phyloP scores from a whole-genome alignment of 257 asterid species.

The Sherardia arvensis region DNA sequence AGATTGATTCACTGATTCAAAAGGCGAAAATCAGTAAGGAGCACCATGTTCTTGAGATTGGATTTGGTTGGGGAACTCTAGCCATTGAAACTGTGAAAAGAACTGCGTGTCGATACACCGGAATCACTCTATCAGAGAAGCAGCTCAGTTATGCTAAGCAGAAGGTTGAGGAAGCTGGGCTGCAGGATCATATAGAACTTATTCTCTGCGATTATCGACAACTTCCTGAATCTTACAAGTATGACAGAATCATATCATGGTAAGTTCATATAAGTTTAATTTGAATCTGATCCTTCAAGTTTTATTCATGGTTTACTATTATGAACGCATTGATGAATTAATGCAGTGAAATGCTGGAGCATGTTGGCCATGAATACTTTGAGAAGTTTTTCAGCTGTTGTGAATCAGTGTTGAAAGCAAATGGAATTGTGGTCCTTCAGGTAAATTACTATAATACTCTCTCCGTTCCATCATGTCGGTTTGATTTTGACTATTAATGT shows the following conservation, averaged over 20 bases:
- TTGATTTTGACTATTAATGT: no score
- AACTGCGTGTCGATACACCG: constrained; percentile 85
- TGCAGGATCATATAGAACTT: constrained; percentile 63
- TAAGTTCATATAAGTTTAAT: no score
- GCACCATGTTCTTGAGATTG: constrained; percentile 78
- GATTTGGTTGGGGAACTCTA: constrained; percentile 92
- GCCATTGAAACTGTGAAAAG: constrained; percentile 71
- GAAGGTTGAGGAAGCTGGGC: constrained; percentile 69
- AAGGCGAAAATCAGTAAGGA: constrained; percentile 63
- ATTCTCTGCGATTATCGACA: constrained; percentile 81
- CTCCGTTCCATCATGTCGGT: no score
- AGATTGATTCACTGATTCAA: constrained; percentile 62
- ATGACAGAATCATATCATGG: constrained; percentile 91
- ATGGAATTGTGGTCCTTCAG: constrained; percentile 83
- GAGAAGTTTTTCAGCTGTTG: constrained; percentile 65
- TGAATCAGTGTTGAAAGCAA: constrained; percentile 53
- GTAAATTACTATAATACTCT: no score
- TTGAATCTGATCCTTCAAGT: no score
- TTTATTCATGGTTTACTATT: no score
- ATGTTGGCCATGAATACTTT: constrained; percentile 86
- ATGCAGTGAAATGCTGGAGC: constrained; percentile 95
- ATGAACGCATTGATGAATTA: constrained; percentile 6
- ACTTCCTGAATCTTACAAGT: constrained; percentile 39
- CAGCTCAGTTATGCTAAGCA: constrained; percentile 61
- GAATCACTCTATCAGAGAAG: constrained; percentile 74